Base-by-base conservation (phyloP, 73 alveolate species). In the Symbiodinium pilosum region DNA sequence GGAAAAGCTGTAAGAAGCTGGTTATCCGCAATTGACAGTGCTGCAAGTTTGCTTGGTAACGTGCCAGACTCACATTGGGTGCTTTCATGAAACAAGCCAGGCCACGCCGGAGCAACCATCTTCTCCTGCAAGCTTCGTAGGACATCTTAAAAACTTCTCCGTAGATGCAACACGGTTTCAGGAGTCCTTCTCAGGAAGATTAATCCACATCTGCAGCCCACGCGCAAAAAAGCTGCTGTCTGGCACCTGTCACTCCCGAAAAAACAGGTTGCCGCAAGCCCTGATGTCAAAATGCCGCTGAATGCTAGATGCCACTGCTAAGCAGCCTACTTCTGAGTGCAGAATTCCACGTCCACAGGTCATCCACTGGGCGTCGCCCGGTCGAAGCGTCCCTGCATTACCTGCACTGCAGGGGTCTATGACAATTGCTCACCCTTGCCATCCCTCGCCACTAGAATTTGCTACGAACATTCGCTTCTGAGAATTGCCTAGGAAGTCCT, bases 321-420 rank as follows among this genome's bases (percentile, higher is more conserved):
- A 0, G n/a, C n/a, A n/a, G 34, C 54, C 32, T 26, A 69, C 95
- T 89, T 99, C 99, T 36, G 99, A 98, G 94, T 99, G 99, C 44
- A 99, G 99, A 21, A 99, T 99, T 43, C 99, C 99, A 83, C 99
- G 99, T 41, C 99, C 99, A 41, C 99, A 99, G 9, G 99, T 99
- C 99, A 99, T 99, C 99, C 99, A 99, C 94, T 99, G 99, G 14
- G 99, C 99, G 84, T 99, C 99, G 52, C 99, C 99, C 11, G 99
- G 99, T 28, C 69, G 69, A 47, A 99, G 87, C 42, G 39, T 86
- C 43, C 99, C 99, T 5, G 64, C 69, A 59, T 94, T 51, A 51
- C 99, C 99, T 99, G 64, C 11, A 5, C 6, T 20, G 36, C 43
- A 3, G 44, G 7, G 30, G 43, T n/a, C 14, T 6, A 6, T 69